phyloP scores from a whole-genome alignment of 352 stramenopile genomes.

The Phytophthora tentaculata region DNA sequence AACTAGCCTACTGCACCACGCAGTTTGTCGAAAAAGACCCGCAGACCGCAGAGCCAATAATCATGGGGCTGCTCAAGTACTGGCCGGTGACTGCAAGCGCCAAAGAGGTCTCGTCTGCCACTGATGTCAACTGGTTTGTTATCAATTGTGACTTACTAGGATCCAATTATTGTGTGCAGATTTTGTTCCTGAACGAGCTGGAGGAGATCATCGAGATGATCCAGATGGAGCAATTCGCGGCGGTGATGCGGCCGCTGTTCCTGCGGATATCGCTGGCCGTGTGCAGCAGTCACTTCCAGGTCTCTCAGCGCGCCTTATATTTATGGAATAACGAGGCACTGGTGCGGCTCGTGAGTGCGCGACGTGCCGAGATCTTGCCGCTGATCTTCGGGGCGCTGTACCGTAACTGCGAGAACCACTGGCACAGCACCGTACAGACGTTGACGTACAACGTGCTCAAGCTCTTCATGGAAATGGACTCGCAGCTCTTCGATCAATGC shows the following conservation, averaged over 20 bases:
- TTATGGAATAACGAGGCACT: conserved; percentile 99
- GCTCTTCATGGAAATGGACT: conserved; percentile 89
- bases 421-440: conserved; percentile 94
- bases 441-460: conserved; percentile 86
- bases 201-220: conserved; percentile 99
- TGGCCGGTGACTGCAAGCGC: conserved; percentile 93
- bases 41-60: conserved; percentile 94
- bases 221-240: conserved; percentile 76
- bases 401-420: conserved; percentile 93
- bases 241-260: conserved; percentile 81
- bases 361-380: conserved; percentile 94
- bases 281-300: conserved; percentile 96
- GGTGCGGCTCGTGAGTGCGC: conserved; percentile 94
- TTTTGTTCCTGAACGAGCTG: conserved; percentile 98
- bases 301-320: conserved; percentile 97
- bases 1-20: conserved; percentile 99
- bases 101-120: conserved; percentile 74
- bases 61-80: conserved; percentile 94
- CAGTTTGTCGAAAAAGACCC: conserved; percentile 99
- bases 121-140: conserved; percentile 5
- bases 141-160: conserved; percentile 30
- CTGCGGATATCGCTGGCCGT: conserved; percentile 86
- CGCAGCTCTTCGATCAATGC: conserved; percentile 86
- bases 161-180: too few species aligned
- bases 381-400: conserved; percentile 94